These are phyloP conservation scores for Mycena vulgaris DNA, from an alignment of 768 basidiomycete genomes.

Conservation along the genomic window DNA sequence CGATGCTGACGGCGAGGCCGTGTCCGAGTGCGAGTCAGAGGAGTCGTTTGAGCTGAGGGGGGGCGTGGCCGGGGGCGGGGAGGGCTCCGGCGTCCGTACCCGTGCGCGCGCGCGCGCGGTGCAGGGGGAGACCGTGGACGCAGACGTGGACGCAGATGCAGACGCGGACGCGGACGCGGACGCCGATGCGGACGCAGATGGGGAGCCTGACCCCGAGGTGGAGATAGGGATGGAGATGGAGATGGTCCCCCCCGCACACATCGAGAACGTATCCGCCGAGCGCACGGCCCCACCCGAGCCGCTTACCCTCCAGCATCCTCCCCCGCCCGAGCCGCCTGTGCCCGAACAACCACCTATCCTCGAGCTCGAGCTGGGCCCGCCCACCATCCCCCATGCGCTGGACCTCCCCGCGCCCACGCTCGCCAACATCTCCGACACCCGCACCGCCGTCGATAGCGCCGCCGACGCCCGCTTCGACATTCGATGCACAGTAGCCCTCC, in stretches of 20 bases:
- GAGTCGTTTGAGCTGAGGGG: constrained; percentile 22
- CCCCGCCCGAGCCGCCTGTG: not conserved
- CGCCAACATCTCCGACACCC: constrained; percentile 31
- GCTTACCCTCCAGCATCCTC: no score
- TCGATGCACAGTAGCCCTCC: constrained; percentile 14
- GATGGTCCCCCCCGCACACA: constrained; percentile 6
- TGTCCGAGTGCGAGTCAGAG: constrained; percentile 34
- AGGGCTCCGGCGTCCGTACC: not conserved
- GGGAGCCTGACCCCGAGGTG: constrained; percentile 1
- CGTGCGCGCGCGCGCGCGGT: no score
- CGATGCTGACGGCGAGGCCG: constrained; percentile 25
- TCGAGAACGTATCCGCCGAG: constrained; percentile 22
- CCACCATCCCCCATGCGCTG: not conserved
- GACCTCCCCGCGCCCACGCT: constrained; percentile 2
- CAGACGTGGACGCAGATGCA: not conserved
- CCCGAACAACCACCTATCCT: not conserved
- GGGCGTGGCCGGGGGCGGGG: no score
- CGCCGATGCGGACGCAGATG: not conserved
- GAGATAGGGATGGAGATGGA: constrained; percentile 18
- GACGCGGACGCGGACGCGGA: constrained; percentile 3
- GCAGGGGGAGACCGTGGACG: not conserved
- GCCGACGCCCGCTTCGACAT: constrained; percentile 2
- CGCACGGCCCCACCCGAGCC: constrained; percentile 26
- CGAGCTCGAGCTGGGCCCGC: not conserved
- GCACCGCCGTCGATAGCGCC: constrained; percentile 22